phyloP scores from a whole-genome alignment of 495 filamentous ascomycete genomes.

The Neurospora sp. region DNA sequence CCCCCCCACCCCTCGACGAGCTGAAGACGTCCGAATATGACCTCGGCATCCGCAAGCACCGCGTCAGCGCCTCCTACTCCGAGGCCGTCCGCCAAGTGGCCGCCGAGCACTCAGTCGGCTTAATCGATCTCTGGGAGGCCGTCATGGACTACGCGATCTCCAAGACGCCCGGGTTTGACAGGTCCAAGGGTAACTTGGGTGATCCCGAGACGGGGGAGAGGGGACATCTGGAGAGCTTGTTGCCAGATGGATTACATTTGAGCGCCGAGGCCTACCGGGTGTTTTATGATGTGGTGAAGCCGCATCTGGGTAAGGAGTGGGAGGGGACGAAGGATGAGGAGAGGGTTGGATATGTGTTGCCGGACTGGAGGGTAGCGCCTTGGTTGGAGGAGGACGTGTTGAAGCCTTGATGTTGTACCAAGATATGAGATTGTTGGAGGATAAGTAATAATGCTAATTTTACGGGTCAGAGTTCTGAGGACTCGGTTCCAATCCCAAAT shows the following conservation, averaged over 20 bases:
- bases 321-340: slow-evolving; percentile 17
- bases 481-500: neutral
- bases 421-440: neutral
- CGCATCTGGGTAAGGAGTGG: slow-evolving; percentile 31
- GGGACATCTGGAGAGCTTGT: slow-evolving; percentile 35
- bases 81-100: slow-evolving; percentile 58
- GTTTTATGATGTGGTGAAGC: slow-evolving; percentile 34
- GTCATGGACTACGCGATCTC: slow-evolving; percentile 51
- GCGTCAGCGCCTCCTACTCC: slow-evolving; percentile 58
- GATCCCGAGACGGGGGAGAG: slow-evolving; percentile 31
- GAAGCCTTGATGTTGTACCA: neutral
- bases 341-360: slow-evolving; percentile 24
- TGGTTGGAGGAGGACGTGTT: slow-evolving; percentile 21
- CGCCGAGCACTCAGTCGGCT: slow-evolving; percentile 46
- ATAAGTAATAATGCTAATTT: neutral
- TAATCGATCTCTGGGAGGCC: slow-evolving; percentile 65
- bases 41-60: slow-evolving; percentile 45
- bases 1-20: slow-evolving; percentile 73
- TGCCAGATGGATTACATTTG: slow-evolving; percentile 45
- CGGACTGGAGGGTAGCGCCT: slow-evolving; percentile 33
- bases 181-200: slow-evolving; percentile 28
- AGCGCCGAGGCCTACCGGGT: slow-evolving; percentile 40
- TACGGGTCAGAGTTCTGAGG: neutral
- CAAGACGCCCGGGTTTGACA: slow-evolving; percentile 30
- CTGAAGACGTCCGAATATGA: slow-evolving; percentile 51